Evolutionary conservation across 306 rosid genomes (phyloP).

Genomic region (Astragalus membranaceus): DNA sequence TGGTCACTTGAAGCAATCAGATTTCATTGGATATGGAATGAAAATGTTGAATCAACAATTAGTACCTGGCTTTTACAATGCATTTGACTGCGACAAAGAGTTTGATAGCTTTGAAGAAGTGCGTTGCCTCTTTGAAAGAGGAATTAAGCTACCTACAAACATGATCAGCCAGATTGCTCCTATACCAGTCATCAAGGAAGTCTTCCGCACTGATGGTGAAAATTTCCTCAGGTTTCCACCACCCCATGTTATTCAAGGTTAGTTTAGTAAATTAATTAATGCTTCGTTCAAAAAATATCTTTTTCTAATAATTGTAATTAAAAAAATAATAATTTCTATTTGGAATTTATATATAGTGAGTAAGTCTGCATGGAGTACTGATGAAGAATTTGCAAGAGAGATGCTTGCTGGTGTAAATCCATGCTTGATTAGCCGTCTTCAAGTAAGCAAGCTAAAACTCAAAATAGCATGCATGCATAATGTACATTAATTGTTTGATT

Average conservation of each 20-base stretch:
- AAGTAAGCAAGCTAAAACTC: not conserved
- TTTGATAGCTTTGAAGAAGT: not conserved
- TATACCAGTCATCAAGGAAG: not conserved
- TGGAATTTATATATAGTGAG: not conserved
- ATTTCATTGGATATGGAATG: slow-evolving; percentile 38
- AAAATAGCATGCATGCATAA: not conserved
- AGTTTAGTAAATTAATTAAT: not conserved
- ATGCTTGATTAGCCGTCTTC: not conserved
- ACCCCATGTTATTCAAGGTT: not conserved
- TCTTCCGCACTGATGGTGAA: not conserved
- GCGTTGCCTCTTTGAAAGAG: not conserved
- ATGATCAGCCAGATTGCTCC: not conserved
- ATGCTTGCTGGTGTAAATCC: slow-evolving; percentile 1
- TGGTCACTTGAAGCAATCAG: slow-evolving; percentile 49
- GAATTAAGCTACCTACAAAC: not conserved
- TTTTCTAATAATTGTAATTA: no score
- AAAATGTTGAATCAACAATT: slow-evolving; percentile 39
- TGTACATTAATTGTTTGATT: no score
- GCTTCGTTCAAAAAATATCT: not conserved
- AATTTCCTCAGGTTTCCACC: not conserved
- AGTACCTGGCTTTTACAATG: slow-evolving; percentile 10
- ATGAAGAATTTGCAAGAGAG: not conserved
- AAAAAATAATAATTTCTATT: not conserved
- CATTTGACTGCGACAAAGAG: not conserved
- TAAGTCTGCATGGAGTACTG: not conserved